Conservation (phyloP, 441 rosid genomes). For the Populus hybrid region DNA sequence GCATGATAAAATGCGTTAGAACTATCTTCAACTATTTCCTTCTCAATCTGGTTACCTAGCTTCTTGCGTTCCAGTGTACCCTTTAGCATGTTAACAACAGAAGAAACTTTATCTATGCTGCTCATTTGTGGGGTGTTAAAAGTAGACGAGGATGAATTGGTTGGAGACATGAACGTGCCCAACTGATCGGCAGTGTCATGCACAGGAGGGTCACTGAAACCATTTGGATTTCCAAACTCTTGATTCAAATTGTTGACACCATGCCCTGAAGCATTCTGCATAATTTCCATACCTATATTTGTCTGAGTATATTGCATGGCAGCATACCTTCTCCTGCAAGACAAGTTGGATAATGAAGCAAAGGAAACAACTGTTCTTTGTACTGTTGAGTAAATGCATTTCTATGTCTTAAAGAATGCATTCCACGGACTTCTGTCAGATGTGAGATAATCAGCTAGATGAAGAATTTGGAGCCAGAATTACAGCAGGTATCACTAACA, state of each 20-base stretch:
- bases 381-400: background rate
- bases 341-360: background rate
- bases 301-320: constrained; percentile 58
- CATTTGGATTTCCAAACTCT: constrained; percentile 35
- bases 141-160: constrained; percentile 53
- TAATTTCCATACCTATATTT: constrained; percentile 34
- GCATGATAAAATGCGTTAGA: constrained; percentile 28
- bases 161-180: constrained; percentile 41
- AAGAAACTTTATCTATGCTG: constrained; percentile 47
- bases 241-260: constrained; percentile 33
- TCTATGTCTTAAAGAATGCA: too few species aligned
- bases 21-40: constrained; percentile 36
- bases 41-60: constrained; percentile 39
- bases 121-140: constrained; percentile 36
- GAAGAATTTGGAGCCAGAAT: background rate
- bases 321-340: constrained; percentile 58
- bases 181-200: constrained; percentile 39
- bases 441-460: background rate
- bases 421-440: background rate
- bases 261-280: constrained; percentile 26
- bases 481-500: background rate
- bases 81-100: constrained; percentile 68
- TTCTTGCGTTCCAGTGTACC: constrained; percentile 59
- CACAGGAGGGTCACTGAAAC: constrained; percentile 29
- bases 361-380: background rate